Percentiles rank a stretch among this genome's conserved stretches.
phyloP scores from a whole-genome alignment of 1,284 basidiomycete species.

The Cryptococcus sp. region DNA sequence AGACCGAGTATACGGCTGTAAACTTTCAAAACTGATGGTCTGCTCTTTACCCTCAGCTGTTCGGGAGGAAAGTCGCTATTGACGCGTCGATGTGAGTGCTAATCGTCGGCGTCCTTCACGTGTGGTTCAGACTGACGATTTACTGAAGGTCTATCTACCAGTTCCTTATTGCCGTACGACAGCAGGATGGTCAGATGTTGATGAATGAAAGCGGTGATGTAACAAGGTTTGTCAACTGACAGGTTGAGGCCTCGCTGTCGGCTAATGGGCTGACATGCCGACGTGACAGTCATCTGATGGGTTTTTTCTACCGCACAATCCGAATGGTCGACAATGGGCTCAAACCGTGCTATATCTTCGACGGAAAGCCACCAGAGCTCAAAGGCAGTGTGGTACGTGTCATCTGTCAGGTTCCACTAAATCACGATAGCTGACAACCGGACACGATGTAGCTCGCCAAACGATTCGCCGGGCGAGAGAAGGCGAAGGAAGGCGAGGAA shows the following conservation, averaged over 20 bases:
- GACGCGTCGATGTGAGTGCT: constrained; percentile 88
- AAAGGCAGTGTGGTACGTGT: constrained; percentile 88
- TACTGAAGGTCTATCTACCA: constrained; percentile 57
- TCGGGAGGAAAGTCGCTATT: constrained; percentile 96
- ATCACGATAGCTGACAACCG: background rate
- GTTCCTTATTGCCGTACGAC: constrained; percentile 95
- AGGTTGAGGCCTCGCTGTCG: background rate
- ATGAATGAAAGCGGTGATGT: constrained; percentile 96
- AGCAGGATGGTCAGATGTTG: constrained; percentile 93
- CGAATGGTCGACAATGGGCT: constrained; percentile 99
- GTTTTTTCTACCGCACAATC: constrained; percentile 95
- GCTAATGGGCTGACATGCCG: background rate
- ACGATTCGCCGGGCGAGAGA: constrained; percentile 84
- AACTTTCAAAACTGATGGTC: background rate
- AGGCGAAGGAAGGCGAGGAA: constrained; percentile 89
- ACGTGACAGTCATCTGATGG: constrained; percentile 79
- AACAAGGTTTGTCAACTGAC: constrained; percentile 59
- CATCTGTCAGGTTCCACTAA: background rate
- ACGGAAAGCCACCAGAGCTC: constrained; percentile 95
- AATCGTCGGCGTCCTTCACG: constrained; percentile 58
- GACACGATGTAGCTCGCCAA: constrained; percentile 67
- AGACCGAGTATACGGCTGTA: background rate
- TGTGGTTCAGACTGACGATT: background rate
- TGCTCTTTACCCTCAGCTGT: constrained; percentile 54
- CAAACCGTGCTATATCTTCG: constrained; percentile 97